A percentile compares a stretch with the other conserved stretches of the same genome.
Evolutionary conservation across 306 rosid genomes (phyloP).

Genomic region (Nissolia schottii): DNA sequence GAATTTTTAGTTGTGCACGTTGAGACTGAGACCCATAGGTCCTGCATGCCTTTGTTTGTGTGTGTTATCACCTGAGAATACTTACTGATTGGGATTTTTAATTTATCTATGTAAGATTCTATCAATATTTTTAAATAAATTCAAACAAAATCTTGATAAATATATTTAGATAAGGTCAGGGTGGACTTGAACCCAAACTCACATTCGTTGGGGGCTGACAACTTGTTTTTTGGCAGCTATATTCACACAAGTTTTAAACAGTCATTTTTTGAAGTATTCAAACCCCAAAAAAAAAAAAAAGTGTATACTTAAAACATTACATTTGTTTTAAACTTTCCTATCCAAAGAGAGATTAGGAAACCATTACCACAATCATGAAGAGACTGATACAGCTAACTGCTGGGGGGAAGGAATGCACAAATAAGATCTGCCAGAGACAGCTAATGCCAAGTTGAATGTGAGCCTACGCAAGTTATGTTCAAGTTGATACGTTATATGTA

Average conservation of each 20-base stretch:
- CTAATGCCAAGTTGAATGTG: not conserved
- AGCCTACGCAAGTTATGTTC: not conserved
- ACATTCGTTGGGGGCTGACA: not conserved
- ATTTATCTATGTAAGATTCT: not conserved
- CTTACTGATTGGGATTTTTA: too few relatives aligned
- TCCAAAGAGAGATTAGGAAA: not conserved
- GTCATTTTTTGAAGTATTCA: not conserved
- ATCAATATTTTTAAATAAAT: not conserved
- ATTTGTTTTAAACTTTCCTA: not conserved
- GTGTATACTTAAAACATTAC: too few relatives aligned
- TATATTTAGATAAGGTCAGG: too few relatives aligned
- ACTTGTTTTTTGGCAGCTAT: not conserved
- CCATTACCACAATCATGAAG: not conserved
- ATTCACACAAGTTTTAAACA: too few relatives aligned
- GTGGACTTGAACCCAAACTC: too few relatives aligned
- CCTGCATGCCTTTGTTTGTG: not conserved
- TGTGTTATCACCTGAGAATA: not conserved
- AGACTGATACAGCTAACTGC: not conserved
- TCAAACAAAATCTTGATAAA: too few relatives aligned
- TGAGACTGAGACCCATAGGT: not conserved
- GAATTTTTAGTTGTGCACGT: not conserved
- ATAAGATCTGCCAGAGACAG: not conserved
- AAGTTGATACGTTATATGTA: not conserved
- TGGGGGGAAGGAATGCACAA: not conserved
- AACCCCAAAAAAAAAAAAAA: too few relatives aligned